These are phyloP conservation scores for Zasmidium cellare DNA, from an alignment of 2,329 filamentous ascomycete genomes.

Conservation along the genomic window DNA sequence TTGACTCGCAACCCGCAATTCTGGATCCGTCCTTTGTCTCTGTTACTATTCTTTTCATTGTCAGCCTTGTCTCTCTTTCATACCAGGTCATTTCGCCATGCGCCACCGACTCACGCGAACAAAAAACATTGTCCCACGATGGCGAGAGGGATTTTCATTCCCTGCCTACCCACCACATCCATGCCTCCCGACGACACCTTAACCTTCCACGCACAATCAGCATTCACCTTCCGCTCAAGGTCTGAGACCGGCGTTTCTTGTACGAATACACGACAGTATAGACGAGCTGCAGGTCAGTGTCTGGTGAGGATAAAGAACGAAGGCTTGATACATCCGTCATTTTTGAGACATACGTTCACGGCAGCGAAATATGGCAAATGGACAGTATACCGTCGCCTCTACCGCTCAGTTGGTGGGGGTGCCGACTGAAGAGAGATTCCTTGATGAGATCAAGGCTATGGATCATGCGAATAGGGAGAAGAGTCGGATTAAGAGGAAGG, in stretches of 20 bases:
- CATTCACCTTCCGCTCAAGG: slow-evolving; percentile 7
- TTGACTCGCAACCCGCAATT: not conserved
- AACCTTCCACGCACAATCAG: not conserved
- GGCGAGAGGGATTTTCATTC: slow-evolving; percentile 1
- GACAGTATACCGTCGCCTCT: slow-evolving; percentile 8
- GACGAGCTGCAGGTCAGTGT: slow-evolving; percentile 21
- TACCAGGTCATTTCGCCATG: slow-evolving; percentile 1
- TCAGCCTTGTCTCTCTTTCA: slow-evolving; percentile 7
- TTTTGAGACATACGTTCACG: slow-evolving; percentile 5
- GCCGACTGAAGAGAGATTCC: not conserved
- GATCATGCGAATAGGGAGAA: slow-evolving; percentile 8
- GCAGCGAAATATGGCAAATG: slow-evolving; percentile 6
- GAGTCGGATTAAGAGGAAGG: slow-evolving; percentile 5
- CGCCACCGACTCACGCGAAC: not conserved
- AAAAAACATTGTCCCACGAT: slow-evolving; percentile 2
- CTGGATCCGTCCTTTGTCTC: slow-evolving; percentile 13
- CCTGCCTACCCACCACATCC: slow-evolving; percentile 1
- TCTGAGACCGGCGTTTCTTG: slow-evolving; percentile 18
- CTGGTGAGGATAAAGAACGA: not conserved
- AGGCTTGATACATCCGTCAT: slow-evolving; percentile 1
- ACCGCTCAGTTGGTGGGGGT: not conserved
- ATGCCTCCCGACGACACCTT: slow-evolving; percentile 4
- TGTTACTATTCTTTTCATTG: slow-evolving; percentile 19
- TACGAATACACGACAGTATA: slow-evolving; percentile 3
- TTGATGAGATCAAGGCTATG: slow-evolving; percentile 6